Base-by-base conservation (phyloP, 83 land plant genomes). In the Picea abies region DNA sequence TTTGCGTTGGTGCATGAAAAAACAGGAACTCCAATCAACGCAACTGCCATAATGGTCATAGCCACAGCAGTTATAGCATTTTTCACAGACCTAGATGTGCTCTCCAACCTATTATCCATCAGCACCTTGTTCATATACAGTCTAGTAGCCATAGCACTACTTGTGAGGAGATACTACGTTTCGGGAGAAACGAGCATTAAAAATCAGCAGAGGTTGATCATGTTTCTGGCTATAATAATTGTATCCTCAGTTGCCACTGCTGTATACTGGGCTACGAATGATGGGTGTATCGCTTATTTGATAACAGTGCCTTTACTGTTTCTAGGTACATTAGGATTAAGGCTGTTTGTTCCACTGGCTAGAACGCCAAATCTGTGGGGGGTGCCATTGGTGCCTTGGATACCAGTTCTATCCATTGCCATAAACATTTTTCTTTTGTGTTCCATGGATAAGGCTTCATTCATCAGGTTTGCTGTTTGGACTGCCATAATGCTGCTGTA, bases 361-460 rank as follows among this genome's bases (percentile, higher is more conserved):
- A 83, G 97, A 60, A 35, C 64, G 19, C 97, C 99, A 4, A 87
- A 87, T 81, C 67, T 93, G 11, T 98, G 98, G 98, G 99, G 99
- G 19, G 96, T 92, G 17, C 99, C 99, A 61, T 78, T 94, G 71
- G 96, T 98, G 70, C 99, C 99, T 11, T 98, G 97, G 97, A 39
- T 96, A 78, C 99, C 98, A 68, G 92, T 92, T 9, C 82, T 86
- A 9, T 96, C 98, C 11, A 89, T 98, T 23, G 90, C 89, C 47
- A 82, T 92, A 25, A 98, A 98, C 78, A 83, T 96, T 4, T 98
- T 98, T 84, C 84, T 98, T 39, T 84, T 98, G 44, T 97, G 96
- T 0, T 93, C 99, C 15, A 91, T 98, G 44, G 97, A 94, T 63
- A 76, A 32, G 66, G 85, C 63, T 32, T 94, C 98, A 8, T 98